Conservation (phyloP, 257 asterid genomes). For the Ocimum tenuiflorum region DNA sequence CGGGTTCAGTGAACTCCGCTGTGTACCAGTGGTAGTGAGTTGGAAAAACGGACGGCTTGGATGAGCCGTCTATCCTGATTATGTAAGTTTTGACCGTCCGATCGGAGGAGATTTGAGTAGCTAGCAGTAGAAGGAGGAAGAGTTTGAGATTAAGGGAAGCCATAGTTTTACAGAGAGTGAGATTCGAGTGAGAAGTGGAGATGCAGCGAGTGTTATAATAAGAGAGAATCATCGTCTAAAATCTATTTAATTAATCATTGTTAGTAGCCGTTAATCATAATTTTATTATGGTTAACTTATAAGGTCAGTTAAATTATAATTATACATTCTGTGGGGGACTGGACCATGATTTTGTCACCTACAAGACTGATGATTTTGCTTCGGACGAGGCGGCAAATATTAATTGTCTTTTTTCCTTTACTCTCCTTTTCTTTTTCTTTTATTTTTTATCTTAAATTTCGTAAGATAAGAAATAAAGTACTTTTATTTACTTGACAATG, state of each 20-base stretch:
- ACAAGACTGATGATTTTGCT: no score
- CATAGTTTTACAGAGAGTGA: constrained; percentile 20
- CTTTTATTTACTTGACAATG: no score
- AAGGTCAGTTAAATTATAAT: no score
- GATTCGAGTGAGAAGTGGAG: constrained; percentile 14
- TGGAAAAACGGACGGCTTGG: constrained; percentile 82
- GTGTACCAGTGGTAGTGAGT: constrained; percentile 93
- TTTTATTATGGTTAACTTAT: not conserved
- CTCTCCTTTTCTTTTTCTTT: no score
- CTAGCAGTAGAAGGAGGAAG: not conserved
- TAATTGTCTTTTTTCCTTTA: no score
- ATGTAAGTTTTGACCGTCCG: constrained; percentile 64
- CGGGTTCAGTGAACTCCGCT: constrained; percentile 60
- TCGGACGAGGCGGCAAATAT: no score
- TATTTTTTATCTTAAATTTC: no score
- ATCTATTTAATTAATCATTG: constrained; percentile 3
- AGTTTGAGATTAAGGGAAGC: constrained; percentile 26
- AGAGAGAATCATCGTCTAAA: constrained; percentile 32
- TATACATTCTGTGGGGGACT: no score
- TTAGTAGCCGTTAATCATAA: constrained; percentile 16
- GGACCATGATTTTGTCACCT: no score
- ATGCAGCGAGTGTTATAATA: constrained; percentile 16
- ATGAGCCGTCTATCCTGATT: constrained; percentile 50
- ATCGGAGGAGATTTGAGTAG: constrained; percentile 27
- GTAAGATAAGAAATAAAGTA: no score